Evolutionary conservation across 768 basidiomycete species (phyloP).

Genomic region (Tulasnella sp.): DNA sequence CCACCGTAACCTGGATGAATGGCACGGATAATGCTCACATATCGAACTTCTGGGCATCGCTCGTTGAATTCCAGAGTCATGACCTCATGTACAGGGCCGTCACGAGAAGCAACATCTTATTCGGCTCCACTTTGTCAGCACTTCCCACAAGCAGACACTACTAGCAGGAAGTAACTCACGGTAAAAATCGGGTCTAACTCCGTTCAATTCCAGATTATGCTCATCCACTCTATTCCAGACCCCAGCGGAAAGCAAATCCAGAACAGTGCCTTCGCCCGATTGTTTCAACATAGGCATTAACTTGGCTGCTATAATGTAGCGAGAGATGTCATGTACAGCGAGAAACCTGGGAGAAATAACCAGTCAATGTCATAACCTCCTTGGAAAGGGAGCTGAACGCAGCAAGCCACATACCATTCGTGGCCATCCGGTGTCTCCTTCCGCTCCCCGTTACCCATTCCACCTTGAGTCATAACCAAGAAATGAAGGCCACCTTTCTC

Average conservation of each 20-base stretch:
- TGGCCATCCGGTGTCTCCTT: conserved; percentile 8
- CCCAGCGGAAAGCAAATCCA: conserved; percentile 8
- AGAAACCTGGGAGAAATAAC: conserved; percentile 1
- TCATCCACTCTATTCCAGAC: conserved; percentile 10
- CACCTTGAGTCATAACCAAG: conserved; percentile 12
- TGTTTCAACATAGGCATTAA: conserved; percentile 3
- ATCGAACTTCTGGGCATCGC: conserved; percentile 7
- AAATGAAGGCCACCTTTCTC: conserved; percentile 7
- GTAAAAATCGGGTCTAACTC: conserved; percentile 6
- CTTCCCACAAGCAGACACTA: not conserved
- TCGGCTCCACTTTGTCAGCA: not conserved
- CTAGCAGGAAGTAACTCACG: not conserved
- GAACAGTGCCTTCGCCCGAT: not conserved
- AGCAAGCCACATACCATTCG: conserved; percentile 1
- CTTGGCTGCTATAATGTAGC: conserved; percentile 10
- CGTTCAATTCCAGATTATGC: conserved; percentile 6
- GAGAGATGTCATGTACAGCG: conserved; percentile 7
- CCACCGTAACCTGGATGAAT: not conserved
- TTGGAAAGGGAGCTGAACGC: not conserved
- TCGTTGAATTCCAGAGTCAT: conserved; percentile 12
- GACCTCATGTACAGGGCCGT: conserved; percentile 9
- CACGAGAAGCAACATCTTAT: conserved; percentile 6
- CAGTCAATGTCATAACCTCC: not conserved
- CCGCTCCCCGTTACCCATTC: conserved; percentile 11
- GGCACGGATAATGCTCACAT: not conserved